Percentiles rank a stretch among this genome's conserved stretches.
Conservation (phyloP, 2,329 filamentous ascomycete genomes). For the Diaporthe amygdali region DNA sequence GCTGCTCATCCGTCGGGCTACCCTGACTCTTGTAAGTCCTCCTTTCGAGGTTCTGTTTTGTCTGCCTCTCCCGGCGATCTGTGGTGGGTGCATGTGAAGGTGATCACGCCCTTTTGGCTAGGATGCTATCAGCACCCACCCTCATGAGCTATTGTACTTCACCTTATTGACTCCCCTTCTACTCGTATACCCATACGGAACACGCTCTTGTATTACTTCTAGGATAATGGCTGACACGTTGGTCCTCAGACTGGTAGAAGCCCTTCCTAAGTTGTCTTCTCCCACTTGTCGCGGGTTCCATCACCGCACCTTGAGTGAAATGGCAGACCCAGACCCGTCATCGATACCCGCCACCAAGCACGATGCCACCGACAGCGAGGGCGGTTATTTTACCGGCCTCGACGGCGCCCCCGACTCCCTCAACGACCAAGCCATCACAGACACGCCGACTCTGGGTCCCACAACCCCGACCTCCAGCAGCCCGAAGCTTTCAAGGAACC, state of each 20-base stretch:
- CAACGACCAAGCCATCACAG: constrained; percentile 47
- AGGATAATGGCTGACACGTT: constrained; percentile 47
- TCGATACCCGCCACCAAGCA: constrained; percentile 42
- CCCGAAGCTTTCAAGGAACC: constrained; percentile 72
- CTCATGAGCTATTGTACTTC: not conserved
- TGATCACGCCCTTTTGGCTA: not conserved
- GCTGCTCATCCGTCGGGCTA: not conserved
- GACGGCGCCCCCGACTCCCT: constrained; percentile 47
- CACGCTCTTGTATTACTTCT: not conserved
- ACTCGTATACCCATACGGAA: not conserved
- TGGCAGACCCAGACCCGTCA: constrained; percentile 46
- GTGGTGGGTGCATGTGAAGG: constrained; percentile 11
- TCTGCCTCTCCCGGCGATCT: not conserved
- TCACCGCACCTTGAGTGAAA: constrained; percentile 44
- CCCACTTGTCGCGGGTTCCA: constrained; percentile 42
- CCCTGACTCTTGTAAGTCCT: constrained; percentile 3
- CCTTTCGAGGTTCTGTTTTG: not conserved
- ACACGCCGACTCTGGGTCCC: constrained; percentile 57
- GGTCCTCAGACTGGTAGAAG: constrained; percentile 45
- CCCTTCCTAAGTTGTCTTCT: constrained; percentile 46
- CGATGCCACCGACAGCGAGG: constrained; percentile 49
- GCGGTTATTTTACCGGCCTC: constrained; percentile 41
- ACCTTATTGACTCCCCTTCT: not conserved
- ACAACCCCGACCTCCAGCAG: constrained; percentile 47
- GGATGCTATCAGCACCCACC: not conserved